Base-by-base conservation (phyloP, 805 yeast species). In the Hermanozyma aechmeae region DNA sequence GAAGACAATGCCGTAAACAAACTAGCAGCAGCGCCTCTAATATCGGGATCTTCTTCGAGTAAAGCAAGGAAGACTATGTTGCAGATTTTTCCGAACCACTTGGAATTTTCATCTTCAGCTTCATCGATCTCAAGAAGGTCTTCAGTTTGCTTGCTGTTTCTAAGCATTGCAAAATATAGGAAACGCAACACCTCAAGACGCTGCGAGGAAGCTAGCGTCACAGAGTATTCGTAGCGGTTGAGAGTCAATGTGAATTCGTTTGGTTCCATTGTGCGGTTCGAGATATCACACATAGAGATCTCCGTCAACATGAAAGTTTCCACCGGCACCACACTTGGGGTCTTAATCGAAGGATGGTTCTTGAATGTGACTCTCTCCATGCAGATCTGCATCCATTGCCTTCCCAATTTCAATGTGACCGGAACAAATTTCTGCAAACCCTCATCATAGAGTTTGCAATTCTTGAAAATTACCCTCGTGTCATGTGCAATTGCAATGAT, bases 41-140 rank as follows among this genome's bases (percentile, higher is more conserved):
- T 73, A 2, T 68, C 72, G 16, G 65, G 71, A 31, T 73, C 64
- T 4, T 65, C 58, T 6, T 76, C 70, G n/a, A 81, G 58, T 25
- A 85, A 53, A 1, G 89, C 89, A 9, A 79, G 70, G 38, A 82
- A 68, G 9, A 72, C 72, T 16, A 80, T 71, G 37, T 80, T 72
- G 28, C 79, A 56, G 23, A 84, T 49, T 29, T 75, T 69, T 3
- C 84, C 79, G 33, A 80, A 60, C 46, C 75, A 58, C 12, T 40
- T 43, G 38, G 71, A 74, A 19, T 69, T 56, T n/a, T 67, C 65
- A 12, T 60, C 56, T 1, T 52, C 55, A 4, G 56, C 55, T 32
- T 76, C 73, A 45, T 61, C 79, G 7, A 73, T 40, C 5, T 70
- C 63, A 16, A 28, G n/a, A 45, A 11, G 11, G 25, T 23, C 25